phyloP scores from a whole-genome alignment of 2,329 filamentous ascomycete species.

The Tolypocladium cylindrosporum region DNA sequence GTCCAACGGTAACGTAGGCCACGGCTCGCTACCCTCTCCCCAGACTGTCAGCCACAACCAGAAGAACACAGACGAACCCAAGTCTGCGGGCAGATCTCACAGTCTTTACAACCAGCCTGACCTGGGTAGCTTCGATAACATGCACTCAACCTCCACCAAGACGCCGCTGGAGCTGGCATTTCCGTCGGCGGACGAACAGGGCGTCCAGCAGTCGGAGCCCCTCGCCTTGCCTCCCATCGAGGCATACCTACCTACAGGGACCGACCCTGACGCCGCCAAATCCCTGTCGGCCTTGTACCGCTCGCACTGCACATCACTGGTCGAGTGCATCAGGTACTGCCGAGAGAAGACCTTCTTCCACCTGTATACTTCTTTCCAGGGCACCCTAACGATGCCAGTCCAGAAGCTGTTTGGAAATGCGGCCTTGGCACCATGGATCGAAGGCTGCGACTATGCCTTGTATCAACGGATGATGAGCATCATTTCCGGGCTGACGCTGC shows the following conservation, averaged over 20 bases:
- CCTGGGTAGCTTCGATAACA: conserved; percentile 44
- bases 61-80: conserved; percentile 3
- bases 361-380: conserved; percentile 88
- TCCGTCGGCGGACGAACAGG: conserved; percentile 43
- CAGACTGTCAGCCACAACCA: conserved; percentile 14
- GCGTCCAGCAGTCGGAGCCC: conserved; percentile 49
- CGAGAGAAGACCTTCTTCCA: conserved; percentile 96
- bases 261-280: conserved; percentile 78
- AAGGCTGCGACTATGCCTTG: conserved; percentile 88
- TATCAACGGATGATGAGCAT: conserved; percentile 97
- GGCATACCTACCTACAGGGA: conserved; percentile 67
- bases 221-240: conserved; percentile 81
- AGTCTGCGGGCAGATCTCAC: conserved; percentile 15
- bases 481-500: conserved; percentile 76
- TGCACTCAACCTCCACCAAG: conserved; percentile 48
- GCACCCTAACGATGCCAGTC: conserved; percentile 91
- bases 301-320: conserved; percentile 88
- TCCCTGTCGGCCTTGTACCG: conserved; percentile 82
- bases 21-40: conserved; percentile 18
- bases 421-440: conserved; percentile 81
- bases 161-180: conserved; percentile 52
- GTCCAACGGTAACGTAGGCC: conserved; percentile 16
- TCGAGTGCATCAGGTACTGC: conserved; percentile 92
- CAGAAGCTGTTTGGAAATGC: conserved; percentile 82
- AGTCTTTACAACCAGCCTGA: conserved; percentile 53